Evolutionary conservation across 345 rosid species (phyloP), one percentile per base, ranked within the genome.

Genomic region (Litchi chinensis): DNA sequence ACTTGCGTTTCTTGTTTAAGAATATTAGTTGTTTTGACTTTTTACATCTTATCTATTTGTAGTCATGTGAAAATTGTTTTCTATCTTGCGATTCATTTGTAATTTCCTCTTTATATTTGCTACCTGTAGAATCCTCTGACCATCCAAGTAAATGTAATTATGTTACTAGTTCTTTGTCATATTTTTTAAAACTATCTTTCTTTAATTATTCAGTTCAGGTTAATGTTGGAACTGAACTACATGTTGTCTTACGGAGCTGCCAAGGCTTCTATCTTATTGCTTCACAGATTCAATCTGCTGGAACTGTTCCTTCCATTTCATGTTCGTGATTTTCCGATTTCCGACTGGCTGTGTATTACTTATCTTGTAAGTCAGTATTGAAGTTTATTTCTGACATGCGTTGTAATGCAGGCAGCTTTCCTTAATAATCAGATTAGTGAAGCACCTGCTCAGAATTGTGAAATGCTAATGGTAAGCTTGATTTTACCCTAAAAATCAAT

Each of bases 171-270:
- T 44, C 46, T 64, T 75, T 11, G 62, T 63, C 43, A 43, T 62
- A 21, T 70, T 80, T 70, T 84, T 70, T 11, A 59, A 68, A 77
- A 10, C 24, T 80, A 41, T 74, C 60, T 59, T 65, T 83, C 71
- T 84, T 37, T 77, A 62, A 81, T 79, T 77, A 72, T 82, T 82
- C 92, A 96, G 99, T 63, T 69, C 84, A 90, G 98, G 82, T 44
- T 94, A 85, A 84, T 91, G 90, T 50, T 96, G 99, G 99, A 96
- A 77, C 21, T 94, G 70, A 91, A 96, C 86, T 91, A 93, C 88
- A 91, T 96, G 98, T 84, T 94, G 73, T 90, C 93, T 4, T 96
- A 94, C 85, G 98, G 99, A 86, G 97, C 98, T 83, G 95, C 98
- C 66, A 87, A 80, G 75, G 85, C 91, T 60, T 91, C 99, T 73